These are phyloP conservation scores for Talaromyces pinophilus DNA, from an alignment of 2,329 filamentous ascomycete species.

Conservation along the genomic window DNA sequence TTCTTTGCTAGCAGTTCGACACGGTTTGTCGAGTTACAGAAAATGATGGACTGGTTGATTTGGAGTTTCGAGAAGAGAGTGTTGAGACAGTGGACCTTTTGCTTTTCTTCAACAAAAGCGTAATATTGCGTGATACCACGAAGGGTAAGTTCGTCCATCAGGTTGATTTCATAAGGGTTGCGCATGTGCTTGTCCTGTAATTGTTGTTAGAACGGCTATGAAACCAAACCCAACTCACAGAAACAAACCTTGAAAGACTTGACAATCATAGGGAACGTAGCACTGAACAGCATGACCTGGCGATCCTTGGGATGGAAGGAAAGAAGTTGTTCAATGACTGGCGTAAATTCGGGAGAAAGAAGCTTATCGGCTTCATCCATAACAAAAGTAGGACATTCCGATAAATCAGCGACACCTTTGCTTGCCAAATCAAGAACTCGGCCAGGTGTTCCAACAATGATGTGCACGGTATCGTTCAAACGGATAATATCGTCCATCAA, in stretches of 20 bases:
- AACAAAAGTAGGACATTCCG: slow-evolving; percentile 95
- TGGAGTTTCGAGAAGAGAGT: slow-evolving; percentile 98
- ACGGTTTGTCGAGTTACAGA: slow-evolving; percentile 98
- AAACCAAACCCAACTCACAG: not conserved
- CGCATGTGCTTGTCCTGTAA: slow-evolving; percentile 88
- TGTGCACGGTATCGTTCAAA: slow-evolving; percentile 90
- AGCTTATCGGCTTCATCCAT: slow-evolving; percentile 99
- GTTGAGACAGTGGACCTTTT: slow-evolving; percentile 98
- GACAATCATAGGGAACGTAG: slow-evolving; percentile 94
- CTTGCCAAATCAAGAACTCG: slow-evolving; percentile 94
- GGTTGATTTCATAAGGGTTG: slow-evolving; percentile 95
- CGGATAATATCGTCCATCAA: slow-evolving; percentile 96
- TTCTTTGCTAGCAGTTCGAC: slow-evolving; percentile 98
- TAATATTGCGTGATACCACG: slow-evolving; percentile 99
- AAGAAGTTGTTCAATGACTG: slow-evolving; percentile 92
- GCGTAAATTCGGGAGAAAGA: slow-evolving; percentile 92
- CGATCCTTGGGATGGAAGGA: slow-evolving; percentile 95
- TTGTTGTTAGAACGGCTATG: not conserved
- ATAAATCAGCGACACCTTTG: slow-evolving; percentile 94
- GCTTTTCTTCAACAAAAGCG: slow-evolving; percentile 97
- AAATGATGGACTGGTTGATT: slow-evolving; percentile 99
- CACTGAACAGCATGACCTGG: slow-evolving; percentile 99
- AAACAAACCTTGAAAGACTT: slow-evolving; percentile 76
- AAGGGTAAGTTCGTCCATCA: slow-evolving; percentile 98
- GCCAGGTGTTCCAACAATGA: slow-evolving; percentile 95